phyloP scores from a whole-genome alignment of 257 asterid genomes.

The Fraxinus excelsior region DNA sequence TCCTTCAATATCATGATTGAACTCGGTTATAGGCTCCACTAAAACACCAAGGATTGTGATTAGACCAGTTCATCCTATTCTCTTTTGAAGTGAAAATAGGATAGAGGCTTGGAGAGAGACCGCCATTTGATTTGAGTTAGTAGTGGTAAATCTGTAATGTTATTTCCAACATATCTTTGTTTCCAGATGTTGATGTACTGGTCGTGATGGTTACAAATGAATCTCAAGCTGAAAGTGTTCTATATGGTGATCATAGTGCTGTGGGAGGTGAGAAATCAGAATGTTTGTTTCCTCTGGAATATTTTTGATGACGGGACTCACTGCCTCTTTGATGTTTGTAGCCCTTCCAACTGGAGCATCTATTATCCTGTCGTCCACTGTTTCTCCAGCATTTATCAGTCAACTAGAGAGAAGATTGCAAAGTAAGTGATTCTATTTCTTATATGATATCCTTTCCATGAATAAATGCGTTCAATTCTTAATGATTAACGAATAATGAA shows the following conservation, averaged over 20 bases:
- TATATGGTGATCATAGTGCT: conserved; percentile 80
- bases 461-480: conserved; percentile 6
- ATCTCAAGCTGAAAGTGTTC: conserved; percentile 90
- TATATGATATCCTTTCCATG: background rate
- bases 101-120: conserved; percentile 10
- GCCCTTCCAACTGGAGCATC: conserved; percentile 92
- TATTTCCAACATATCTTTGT: conserved; percentile 31
- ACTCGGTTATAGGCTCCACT: conserved; percentile 8
- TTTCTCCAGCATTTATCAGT: conserved; percentile 90
- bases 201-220: conserved; percentile 94
- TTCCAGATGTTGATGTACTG: conserved; percentile 76
- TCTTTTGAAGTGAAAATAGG: conserved; percentile 7
- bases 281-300: conserved; percentile 21
- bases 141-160: conserved; percentile 16
- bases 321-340: conserved; percentile 43
- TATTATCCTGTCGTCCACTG: conserved; percentile 83
- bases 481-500: background rate
- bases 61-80: conserved; percentile 8
- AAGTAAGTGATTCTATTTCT: conserved; percentile 52
- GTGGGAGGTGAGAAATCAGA: conserved; percentile 61
- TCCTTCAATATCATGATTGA: conserved; percentile 13
- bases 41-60: background rate
- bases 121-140: conserved; percentile 15
- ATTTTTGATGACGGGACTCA: conserved; percentile 24
- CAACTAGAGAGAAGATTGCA: conserved; percentile 76